phyloP scores from a whole-genome alignment of 2,329 filamentous ascomycete genomes.

The Microcyclosporella mali region DNA sequence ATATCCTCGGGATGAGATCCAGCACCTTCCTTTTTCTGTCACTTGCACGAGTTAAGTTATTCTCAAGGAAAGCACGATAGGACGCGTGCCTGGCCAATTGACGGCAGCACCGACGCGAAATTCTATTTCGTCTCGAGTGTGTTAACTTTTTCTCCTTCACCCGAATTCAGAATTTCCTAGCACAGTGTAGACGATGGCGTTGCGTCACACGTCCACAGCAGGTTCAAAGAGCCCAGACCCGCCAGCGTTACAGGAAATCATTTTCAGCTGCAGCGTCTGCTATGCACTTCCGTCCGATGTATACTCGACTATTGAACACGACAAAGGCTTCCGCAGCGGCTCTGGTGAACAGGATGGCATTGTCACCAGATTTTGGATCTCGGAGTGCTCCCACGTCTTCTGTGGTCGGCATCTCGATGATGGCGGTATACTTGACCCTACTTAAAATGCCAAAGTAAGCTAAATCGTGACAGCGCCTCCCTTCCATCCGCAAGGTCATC shows the following conservation, averaged over 20 bases:
- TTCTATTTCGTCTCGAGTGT: slow-evolving; percentile 4
- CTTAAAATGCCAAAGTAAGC: too few relatives aligned
- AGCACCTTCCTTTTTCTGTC: background rate
- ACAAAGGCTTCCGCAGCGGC: slow-evolving; percentile 30
- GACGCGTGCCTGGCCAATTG: slow-evolving; percentile 1
- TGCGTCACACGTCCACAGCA: slow-evolving; percentile 3
- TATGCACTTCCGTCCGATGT: slow-evolving; percentile 41
- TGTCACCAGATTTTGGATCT: slow-evolving; percentile 43
- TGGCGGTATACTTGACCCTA: slow-evolving; percentile 34
- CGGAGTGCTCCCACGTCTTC: slow-evolving; percentile 44
- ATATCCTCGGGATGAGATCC: too few relatives aligned
- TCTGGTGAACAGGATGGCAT: slow-evolving; percentile 30
- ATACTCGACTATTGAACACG: slow-evolving; percentile 35
- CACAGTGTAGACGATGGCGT: slow-evolving; percentile 10
- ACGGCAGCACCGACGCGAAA: slow-evolving; percentile 1
- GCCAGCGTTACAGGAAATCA: slow-evolving; percentile 32
- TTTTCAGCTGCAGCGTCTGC: slow-evolving; percentile 47
- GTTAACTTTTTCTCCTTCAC: slow-evolving; percentile 2
- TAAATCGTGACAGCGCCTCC: slow-evolving; percentile 34
- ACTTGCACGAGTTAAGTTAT: background rate
- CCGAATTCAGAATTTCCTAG: too few relatives aligned
- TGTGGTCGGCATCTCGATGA: slow-evolving; percentile 45
- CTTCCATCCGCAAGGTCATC: slow-evolving; percentile 38
- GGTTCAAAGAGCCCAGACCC: slow-evolving; percentile 3
- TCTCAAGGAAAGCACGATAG: background rate